These are phyloP conservation scores for Macroventuria anomochaeta DNA, from an alignment of 2,329 filamentous ascomycete species.

Conservation along the genomic window DNA sequence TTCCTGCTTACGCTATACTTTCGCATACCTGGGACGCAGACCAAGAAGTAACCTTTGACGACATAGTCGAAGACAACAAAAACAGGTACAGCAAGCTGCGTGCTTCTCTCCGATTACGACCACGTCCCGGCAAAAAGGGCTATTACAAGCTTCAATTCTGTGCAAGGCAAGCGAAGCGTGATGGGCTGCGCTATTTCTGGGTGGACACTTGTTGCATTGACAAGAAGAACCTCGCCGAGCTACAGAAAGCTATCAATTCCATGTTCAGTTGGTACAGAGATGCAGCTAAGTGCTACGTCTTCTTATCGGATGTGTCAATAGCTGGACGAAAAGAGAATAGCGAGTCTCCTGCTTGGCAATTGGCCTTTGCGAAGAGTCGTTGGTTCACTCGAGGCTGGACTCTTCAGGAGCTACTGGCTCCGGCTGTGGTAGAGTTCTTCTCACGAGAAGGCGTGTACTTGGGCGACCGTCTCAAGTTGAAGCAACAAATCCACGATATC, in stretches of 20 bases:
- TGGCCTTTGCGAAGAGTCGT: slow-evolving; percentile 15
- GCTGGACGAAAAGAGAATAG: not conserved
- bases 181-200: slow-evolving; percentile 21
- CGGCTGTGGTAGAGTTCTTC: slow-evolving; percentile 19
- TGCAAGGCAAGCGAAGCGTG: slow-evolving; percentile 15
- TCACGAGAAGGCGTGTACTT: slow-evolving; percentile 12
- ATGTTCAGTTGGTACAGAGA: slow-evolving; percentile 31
- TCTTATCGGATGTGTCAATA: slow-evolving; percentile 20
- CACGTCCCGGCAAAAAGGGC: not conserved
- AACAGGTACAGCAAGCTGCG: not conserved
- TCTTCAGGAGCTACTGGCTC: slow-evolving; percentile 27
- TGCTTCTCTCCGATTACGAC: not conserved
- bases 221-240: slow-evolving; percentile 17
- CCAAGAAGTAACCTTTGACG: slow-evolving; percentile 20
- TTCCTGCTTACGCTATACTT: slow-evolving; percentile 24
- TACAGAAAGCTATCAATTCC: slow-evolving; percentile 24
- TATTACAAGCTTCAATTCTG: slow-evolving; percentile 25
- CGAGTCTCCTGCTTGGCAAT: not conserved
- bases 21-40: slow-evolving; percentile 23
- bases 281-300: slow-evolving; percentile 26
- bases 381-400: slow-evolving; percentile 32
- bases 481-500: slow-evolving; percentile 13
- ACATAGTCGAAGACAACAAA: slow-evolving; percentile 6
- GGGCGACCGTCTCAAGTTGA: slow-evolving; percentile 14
- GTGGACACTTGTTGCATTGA: slow-evolving; percentile 30